Conservation (phyloP, 768 basidiomycete species). For the Porphyrellus cyaneotinctus region DNA sequence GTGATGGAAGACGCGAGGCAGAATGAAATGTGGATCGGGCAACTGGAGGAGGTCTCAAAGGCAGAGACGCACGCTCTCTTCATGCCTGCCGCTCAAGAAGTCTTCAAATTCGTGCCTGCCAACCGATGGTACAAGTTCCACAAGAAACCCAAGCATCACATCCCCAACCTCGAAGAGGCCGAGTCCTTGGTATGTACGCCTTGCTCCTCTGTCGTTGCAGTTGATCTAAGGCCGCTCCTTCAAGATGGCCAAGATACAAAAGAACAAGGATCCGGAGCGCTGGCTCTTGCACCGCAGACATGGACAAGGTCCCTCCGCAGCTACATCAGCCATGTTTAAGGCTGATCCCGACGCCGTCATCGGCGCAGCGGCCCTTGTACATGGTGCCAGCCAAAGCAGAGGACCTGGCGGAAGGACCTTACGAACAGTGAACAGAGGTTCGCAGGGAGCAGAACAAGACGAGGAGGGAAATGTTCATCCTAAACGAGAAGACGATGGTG, state of each 20-base stretch:
- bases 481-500: constrained; percentile 62
- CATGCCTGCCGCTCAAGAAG: constrained; percentile 75
- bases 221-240: neutral
- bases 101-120: constrained; percentile 85
- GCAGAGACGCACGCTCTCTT: constrained; percentile 75
- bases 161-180: constrained; percentile 63
- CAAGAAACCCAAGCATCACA: constrained; percentile 72
- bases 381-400: constrained; percentile 50
- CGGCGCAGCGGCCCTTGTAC: constrained; percentile 44
- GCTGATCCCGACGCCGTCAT: constrained; percentile 48
- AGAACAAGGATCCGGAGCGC: constrained; percentile 71
- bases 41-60: constrained; percentile 73
- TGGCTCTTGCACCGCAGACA: constrained; percentile 63
- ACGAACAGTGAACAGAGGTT: constrained; percentile 65
- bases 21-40: constrained; percentile 74
- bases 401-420: constrained; percentile 67
- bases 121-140: constrained; percentile 93
- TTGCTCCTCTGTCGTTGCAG: neutral
- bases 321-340: constrained; percentile 68
- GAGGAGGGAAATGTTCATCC: constrained; percentile 55
- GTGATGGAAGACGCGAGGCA: constrained; percentile 78
- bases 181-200: constrained; percentile 56
- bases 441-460: constrained; percentile 59
- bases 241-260: constrained; percentile 45
- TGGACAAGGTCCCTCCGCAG: constrained; percentile 55